Evolutionary conservation across 768 basidiomycete species (phyloP).

Genomic region (Lepiota venenata): DNA sequence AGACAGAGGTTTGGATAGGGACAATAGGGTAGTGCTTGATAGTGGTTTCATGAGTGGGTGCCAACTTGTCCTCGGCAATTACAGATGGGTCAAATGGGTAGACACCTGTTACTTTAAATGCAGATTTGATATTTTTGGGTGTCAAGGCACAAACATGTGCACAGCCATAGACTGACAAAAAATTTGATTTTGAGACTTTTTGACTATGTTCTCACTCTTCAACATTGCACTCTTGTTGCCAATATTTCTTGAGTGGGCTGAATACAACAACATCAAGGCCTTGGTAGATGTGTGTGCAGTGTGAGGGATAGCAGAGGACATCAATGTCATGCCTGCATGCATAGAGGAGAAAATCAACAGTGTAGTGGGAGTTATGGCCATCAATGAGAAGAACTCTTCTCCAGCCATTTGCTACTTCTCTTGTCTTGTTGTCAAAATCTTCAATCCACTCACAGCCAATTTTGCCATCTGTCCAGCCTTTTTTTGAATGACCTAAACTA

Average conservation of each 20-base stretch:
- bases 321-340: constrained; percentile 24
- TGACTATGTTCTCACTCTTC: neutral
- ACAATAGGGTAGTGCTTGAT: too few species aligned
- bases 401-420: constrained; percentile 19
- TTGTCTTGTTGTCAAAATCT: constrained; percentile 28
- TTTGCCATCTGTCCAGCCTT: constrained; percentile 33
- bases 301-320: constrained; percentile 39
- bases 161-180: neutral
- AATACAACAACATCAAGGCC: constrained; percentile 30
- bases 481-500: constrained; percentile 22
- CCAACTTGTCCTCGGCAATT: too few species aligned
- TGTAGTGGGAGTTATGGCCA: constrained; percentile 34
- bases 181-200: neutral
- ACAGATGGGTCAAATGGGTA: too few species aligned
- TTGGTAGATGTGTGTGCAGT: constrained; percentile 36
- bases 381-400: constrained; percentile 31
- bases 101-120: too few species aligned
- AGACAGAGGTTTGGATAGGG: too few species aligned
- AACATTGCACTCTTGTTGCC: neutral
- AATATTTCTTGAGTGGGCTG: neutral
- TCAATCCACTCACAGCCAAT: constrained; percentile 34
- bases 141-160: too few species aligned
- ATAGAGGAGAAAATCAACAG: constrained; percentile 24
- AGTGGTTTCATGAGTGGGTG: too few species aligned
- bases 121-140: too few species aligned